Conservation (phyloP, 2,329 filamentous ascomycete species). For the Pseudogymnoascus verrucosus region DNA sequence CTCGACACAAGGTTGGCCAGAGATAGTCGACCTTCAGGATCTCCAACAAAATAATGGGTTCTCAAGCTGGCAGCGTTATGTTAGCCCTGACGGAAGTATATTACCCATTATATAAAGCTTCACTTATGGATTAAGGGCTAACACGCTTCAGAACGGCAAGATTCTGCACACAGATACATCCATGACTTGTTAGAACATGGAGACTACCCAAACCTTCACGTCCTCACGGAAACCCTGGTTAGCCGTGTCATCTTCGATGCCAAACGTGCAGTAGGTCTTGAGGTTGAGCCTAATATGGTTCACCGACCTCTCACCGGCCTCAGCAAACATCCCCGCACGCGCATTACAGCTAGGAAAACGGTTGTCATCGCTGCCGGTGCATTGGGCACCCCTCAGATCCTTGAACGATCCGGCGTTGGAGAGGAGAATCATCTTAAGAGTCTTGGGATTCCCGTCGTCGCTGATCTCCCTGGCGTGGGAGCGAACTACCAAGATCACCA, state of each 20-base stretch:
- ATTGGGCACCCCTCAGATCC: constrained; percentile 34
- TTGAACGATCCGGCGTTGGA: constrained; percentile 58
- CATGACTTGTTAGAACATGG: constrained; percentile 43
- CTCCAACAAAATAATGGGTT: constrained; percentile 35
- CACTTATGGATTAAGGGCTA: background rate
- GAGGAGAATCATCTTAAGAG: constrained; percentile 39
- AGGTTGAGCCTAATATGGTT: constrained; percentile 43
- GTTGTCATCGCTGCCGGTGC: constrained; percentile 40
- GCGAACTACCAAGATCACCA: constrained; percentile 49
- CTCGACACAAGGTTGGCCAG: constrained; percentile 39
- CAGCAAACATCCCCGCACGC: constrained; percentile 25
- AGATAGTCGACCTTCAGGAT: constrained; percentile 46
- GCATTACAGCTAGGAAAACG: constrained; percentile 44
- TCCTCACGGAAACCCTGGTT: constrained; percentile 50
- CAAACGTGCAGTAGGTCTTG: constrained; percentile 49
- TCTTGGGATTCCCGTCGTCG: constrained; percentile 38
- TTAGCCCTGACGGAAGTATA: constrained; percentile 37
- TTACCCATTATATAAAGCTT: background rate
- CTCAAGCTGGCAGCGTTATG: constrained; percentile 39
- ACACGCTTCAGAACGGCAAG: constrained; percentile 37
- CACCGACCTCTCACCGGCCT: constrained; percentile 30
- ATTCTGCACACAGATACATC: constrained; percentile 47
- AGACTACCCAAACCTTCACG: constrained; percentile 49
- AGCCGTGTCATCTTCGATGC: constrained; percentile 45
- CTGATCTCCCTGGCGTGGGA: constrained; percentile 45